Conservation (phyloP, 306 rosid genomes). For the Prunus mume region DNA sequence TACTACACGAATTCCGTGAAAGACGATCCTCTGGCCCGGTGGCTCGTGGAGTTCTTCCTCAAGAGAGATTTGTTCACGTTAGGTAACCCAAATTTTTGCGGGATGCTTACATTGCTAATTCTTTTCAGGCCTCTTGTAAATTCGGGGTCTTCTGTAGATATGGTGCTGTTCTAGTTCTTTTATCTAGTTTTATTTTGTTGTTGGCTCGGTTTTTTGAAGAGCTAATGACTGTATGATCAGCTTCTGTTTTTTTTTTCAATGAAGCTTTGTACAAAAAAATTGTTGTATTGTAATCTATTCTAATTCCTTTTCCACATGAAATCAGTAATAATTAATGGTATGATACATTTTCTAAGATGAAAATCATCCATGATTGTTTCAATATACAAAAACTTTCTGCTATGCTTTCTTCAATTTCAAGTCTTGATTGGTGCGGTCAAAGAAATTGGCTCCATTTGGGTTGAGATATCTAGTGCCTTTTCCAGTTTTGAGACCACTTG, state of each 20-base stretch:
- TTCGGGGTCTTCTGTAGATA: constrained; percentile 20
- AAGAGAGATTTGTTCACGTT: constrained; percentile 51
- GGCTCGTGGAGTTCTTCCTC: constrained; percentile 36
- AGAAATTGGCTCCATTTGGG: constrained; percentile 17
- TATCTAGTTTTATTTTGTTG: constrained; percentile 19
- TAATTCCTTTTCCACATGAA: constrained; percentile 3
- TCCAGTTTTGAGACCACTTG: constrained; percentile 41
- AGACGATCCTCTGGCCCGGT: constrained; percentile 49
- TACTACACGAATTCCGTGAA: constrained; percentile 65
- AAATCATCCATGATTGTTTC: background rate
- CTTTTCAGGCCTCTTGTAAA: constrained; percentile 29
- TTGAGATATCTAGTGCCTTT: constrained; percentile 42
- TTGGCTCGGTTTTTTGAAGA: constrained; percentile 59
- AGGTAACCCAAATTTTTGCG: constrained; percentile 51
- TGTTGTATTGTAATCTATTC: constrained; percentile 17
- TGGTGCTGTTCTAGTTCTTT: background rate
- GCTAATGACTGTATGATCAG: constrained; percentile 42
- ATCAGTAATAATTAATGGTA: constrained; percentile 21
- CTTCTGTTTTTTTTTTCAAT: constrained; percentile 46
- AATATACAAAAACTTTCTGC: constrained; percentile 5
- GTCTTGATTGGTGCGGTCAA: background rate
- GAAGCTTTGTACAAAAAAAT: constrained; percentile 43
- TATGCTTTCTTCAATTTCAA: background rate
- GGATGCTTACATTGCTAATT: constrained; percentile 10
- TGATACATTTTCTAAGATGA: background rate